Percentiles rank a stretch among this genome's conserved stretches.
Conservation (phyloP, 768 basidiomycete species). For the Mycena rebaudengoi region DNA sequence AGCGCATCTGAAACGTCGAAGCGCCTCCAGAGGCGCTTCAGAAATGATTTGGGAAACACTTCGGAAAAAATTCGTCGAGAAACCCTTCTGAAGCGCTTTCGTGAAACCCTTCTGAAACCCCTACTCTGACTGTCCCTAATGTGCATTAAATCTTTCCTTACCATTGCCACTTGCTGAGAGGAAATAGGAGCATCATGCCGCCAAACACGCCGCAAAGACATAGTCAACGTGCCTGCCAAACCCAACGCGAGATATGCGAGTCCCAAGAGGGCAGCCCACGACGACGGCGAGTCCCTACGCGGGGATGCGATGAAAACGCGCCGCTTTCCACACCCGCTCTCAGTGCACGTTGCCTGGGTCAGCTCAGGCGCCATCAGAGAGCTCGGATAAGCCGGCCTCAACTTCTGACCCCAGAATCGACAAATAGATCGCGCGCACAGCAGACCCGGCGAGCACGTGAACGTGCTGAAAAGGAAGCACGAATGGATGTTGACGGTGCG, state of each 20-base stretch:
- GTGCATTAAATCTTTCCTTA: neutral
- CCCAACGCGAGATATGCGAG: neutral
- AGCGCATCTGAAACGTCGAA: too few species aligned
- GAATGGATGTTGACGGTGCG: too few species aligned
- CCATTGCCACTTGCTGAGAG: neutral
- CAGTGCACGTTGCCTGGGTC: neutral
- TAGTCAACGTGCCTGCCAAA: neutral
- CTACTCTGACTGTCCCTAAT: too few species aligned
- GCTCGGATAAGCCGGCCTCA: neutral
- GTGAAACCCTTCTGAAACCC: too few species aligned
- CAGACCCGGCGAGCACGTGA: too few species aligned
- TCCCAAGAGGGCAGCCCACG: neutral
- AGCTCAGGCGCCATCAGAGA: neutral
- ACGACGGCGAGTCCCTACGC: neutral
- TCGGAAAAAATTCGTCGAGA: too few species aligned
- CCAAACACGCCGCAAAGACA: neutral
- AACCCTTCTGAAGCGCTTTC: too few species aligned
- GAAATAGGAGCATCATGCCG: neutral
- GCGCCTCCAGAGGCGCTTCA: too few species aligned
- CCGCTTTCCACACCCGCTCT: neutral
- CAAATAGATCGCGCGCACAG: too few species aligned
- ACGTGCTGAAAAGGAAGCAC: too few species aligned
- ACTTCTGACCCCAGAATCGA: too few species aligned
- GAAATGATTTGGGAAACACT: too few species aligned
- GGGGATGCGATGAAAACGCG: neutral